Evolutionary conservation across 2,329 filamentous ascomycete genomes (phyloP), one percentile per base, ranked within the genome.

Genomic region (Exophiala bonariae): DNA sequence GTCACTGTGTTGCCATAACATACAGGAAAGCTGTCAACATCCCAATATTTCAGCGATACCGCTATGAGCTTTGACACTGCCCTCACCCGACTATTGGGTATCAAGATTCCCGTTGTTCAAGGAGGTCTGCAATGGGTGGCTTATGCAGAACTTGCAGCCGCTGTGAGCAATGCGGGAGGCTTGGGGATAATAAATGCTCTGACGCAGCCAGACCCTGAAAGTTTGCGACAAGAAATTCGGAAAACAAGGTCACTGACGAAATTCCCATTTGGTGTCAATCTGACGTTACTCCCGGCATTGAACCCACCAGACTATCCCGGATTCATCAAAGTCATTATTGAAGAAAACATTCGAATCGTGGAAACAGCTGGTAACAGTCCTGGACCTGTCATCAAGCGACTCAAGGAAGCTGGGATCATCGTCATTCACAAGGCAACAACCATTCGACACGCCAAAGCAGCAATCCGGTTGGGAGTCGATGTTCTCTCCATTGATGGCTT

Each of bases 371-470:
- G 90, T 42, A 95, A 95, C 75, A 84, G 78, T 62, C 93, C 93
- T 0, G 92, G 90, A 1, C 90, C 91, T 3, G 85, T 99, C 54
- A 96, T 97, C 67, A 76, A 80, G 65, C 81, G 89, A 75, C 79
- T 97, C 45, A 99, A 97, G 74, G 80, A 80, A 53, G 87, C 85
- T 3, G 83, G 82, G 47, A 80, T 81, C 61, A 91, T 80, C 45
- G 83, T 97, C 59, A 75, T 97, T 47, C 93, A 99, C 80, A 99
- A 99, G 74, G 97, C 92, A 77, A 97, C 92, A 7, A 93, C 89
- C 3, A 95, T 99, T 70, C 78, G 89, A 44, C 92, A 99, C 66
- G 93, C 92, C 16, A 81, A 89, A 68, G 89, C 86, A 57, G 92
- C 92, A 38, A 79, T 95, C 49, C 95, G 95, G 71, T 83, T 97